Evolutionary conservation across 306 rosid genomes (phyloP), one percentile per base, ranked within the genome.

Genomic region (Styphnolobium japonicum): DNA sequence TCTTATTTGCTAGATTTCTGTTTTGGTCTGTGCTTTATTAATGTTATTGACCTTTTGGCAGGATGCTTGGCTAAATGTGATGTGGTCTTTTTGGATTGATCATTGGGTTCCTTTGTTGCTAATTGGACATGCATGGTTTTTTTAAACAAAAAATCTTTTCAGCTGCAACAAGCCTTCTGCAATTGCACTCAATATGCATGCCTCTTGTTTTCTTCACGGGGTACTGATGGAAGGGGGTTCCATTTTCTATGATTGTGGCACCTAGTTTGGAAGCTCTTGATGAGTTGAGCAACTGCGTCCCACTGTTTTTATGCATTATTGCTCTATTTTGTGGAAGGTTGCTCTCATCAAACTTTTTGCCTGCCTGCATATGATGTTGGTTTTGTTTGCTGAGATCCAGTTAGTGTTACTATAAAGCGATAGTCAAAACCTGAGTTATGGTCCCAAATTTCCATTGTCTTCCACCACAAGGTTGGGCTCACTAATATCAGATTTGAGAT

Each of bases 21-120:
- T 51, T 77, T 53, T 82, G 57, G 79, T 76, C 62, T 75, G 87
- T 73, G 89, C 84, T 85, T 63, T 83, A 91, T 87, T 96, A 84
- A 93, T 93, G 63, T 78, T 68, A 69, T 89, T 86, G 88, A 91
- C 92, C 88, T 96, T 93, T 89, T 96, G 97, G 97, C 98, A 96
- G 99, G 98, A 88, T 83, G 79, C 83, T 81, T 88, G 87, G 92
- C 90, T 86, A 84, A 80, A 71, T 92, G 83, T 91, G 98, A 71
- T 92, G 83, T 91, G 98, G 83, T 90, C 92, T 76, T 92, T 86
- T 87, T 90, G 91, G 95, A 84, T 88, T 77, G 95, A 74, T 87
- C 89, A 77, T 88, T 89, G 94, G 91, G 86, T 89, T 90, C 85
- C 90, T 89, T 88, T 90, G 87, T 90, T 91, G 89, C 93, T 91